Conservation (phyloP, 257 asterid genomes). For the Solanum okadae region DNA sequence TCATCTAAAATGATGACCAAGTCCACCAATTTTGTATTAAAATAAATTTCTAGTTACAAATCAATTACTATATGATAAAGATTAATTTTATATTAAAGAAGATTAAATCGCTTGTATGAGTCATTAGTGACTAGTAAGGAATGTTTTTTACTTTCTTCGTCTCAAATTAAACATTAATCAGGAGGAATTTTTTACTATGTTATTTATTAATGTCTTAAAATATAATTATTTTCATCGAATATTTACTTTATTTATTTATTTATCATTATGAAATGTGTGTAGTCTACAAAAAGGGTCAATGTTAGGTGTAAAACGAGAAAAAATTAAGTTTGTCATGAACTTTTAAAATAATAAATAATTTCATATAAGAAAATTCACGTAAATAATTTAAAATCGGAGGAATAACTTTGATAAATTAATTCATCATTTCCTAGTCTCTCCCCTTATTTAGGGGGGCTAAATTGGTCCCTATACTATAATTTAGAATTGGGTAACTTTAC, state of each 20-base stretch:
- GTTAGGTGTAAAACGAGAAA: neutral
- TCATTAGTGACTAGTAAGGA: neutral
- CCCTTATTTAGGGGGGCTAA: neutral
- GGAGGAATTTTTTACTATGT: neutral
- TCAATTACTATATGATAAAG: neutral
- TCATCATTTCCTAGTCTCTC: neutral
- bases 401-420: neutral
- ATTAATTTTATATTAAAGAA: too few species aligned
- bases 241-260: neutral
- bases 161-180: neutral
- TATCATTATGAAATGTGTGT: neutral
- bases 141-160: neutral
- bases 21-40: neutral
- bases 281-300: neutral
- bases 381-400: neutral
- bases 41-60: neutral
- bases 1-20: neutral
- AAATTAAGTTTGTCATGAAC: neutral
- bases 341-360: neutral
- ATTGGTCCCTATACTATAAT: neutral
- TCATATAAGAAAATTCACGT: neutral
- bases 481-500: neutral
- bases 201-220: neutral
- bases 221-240: neutral
- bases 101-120: neutral